Evolutionary conservation across 163 green algal species (phyloP), one percentile per base, ranked within the genome.

Genomic region (Chlorella variabilis): DNA sequence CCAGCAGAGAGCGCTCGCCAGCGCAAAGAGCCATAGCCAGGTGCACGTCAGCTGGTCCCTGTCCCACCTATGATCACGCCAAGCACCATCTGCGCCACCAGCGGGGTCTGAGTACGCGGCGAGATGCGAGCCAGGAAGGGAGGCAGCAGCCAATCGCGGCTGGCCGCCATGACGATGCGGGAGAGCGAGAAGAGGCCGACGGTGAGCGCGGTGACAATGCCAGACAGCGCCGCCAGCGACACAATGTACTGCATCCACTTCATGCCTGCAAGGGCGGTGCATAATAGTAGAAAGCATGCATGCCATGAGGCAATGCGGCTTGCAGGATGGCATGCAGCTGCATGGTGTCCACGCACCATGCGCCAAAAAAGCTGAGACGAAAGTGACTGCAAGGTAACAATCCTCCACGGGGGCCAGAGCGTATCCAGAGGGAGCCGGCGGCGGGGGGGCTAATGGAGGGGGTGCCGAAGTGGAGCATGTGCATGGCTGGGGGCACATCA

Each of bases 131-230:
- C 81, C 56, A 89, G 68, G 29, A 78, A 68, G 58, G 85, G 81
- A 13, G 85, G 85, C 38, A 89, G 73, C 58, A 89, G 48, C 82
- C 82, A 86, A 56, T 84, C 77, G 39, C 85, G 61, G 38, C 33
- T 48, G 21, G 66, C 77, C 1, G 80, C 81, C 85, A 89, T 89
- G 61, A 81, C 62, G 25, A 89, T 58, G 49, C 84, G 84, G 1
- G 78, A 73, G 1, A 79, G 15, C 3, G 58, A 81, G 75, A 73
- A 81, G 39, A 81, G 75, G 29, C 75, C 75, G 17, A 81, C 75
- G 0, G 59, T 71, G 17, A 81, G 58, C n/a, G 75, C 68, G 21
- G 87, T 88, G 23, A 79, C 36, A 20, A 87, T 84, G 39, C 74
- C 81, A n/a, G 82, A 33, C 3, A 91, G 45, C 20, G 85, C 87